A percentile compares a stretch with the other conserved stretches of the same genome.
Evolutionary conservation across 2,329 filamentous ascomycete species (phyloP).

Genomic region (Sarocladium kiliense): DNA sequence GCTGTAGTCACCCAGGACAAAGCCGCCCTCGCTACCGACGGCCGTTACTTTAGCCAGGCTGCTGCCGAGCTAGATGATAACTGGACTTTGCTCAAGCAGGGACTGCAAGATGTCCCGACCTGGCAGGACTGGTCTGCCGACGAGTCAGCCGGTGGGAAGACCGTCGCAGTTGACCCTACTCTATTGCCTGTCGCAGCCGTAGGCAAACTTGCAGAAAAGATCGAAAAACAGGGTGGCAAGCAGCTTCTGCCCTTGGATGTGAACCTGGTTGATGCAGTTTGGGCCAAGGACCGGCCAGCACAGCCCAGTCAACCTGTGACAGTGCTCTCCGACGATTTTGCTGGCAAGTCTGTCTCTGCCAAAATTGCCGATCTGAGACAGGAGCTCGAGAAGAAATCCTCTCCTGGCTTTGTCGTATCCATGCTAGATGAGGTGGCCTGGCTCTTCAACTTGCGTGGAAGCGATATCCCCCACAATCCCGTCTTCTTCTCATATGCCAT

Average conservation of each 20-base stretch:
- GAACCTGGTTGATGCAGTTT: constrained; percentile 90
- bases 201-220: constrained; percentile 74
- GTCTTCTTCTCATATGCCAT: constrained; percentile 98
- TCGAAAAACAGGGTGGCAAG: constrained; percentile 78
- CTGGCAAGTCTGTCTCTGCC: constrained; percentile 75
- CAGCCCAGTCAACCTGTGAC: constrained; percentile 72
- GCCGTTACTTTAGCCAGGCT: constrained; percentile 97
- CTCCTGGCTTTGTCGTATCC: constrained; percentile 80
- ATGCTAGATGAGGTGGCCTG: constrained; percentile 96
- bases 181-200: constrained; percentile 64
- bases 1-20: constrained; percentile 83
- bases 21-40: constrained; percentile 88
- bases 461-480: constrained; percentile 94
- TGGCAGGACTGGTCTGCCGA: constrained; percentile 96
- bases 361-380: constrained; percentile 87
- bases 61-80: constrained; percentile 84
- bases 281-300: constrained; percentile 68
- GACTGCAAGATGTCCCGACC: constrained; percentile 86
- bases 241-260: constrained; percentile 69
- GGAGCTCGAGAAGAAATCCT: constrained; percentile 86
- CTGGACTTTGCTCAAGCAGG: constrained; percentile 89
- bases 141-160: constrained; percentile 79
- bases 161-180: constrained; percentile 85
- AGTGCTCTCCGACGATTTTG: constrained; percentile 65
- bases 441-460: constrained; percentile 96